These are phyloP conservation scores for Fonsecaea nubica DNA, from an alignment of 2,329 filamentous ascomycete genomes.

Conservation along the genomic window DNA sequence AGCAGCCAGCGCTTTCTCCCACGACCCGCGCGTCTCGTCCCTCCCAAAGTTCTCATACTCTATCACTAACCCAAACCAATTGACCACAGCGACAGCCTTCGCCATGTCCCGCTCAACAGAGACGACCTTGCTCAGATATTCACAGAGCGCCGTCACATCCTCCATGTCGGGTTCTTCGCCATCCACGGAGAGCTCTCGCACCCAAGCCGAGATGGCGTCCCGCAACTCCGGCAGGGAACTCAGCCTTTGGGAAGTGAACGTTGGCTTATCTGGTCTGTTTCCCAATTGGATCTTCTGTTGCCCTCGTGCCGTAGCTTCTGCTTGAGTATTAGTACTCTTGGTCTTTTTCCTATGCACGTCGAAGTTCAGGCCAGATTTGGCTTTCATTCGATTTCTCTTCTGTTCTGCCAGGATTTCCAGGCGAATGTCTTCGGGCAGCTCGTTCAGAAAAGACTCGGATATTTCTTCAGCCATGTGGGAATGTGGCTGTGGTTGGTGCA, in stretches of 20 bases:
- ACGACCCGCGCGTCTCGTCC: constrained; percentile 53
- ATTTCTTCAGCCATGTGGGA: constrained; percentile 50
- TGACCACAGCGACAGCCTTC: constrained; percentile 73
- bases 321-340: constrained; percentile 32
- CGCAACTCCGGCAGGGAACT: constrained; percentile 69
- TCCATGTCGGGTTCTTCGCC: constrained; percentile 82
- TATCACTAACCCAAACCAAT: constrained; percentile 63
- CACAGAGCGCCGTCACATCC: constrained; percentile 76
- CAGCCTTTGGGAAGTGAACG: constrained; percentile 67
- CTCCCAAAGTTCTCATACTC: constrained; percentile 48
- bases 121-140: constrained; percentile 76
- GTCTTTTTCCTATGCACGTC: constrained; percentile 42
- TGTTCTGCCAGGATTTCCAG: constrained; percentile 80
- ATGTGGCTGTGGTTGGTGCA: constrained; percentile 35
- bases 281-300: constrained; percentile 55
- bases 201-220: constrained; percentile 77
- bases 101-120: constrained; percentile 76
- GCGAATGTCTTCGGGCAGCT: constrained; percentile 80
- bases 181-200: constrained; percentile 71
- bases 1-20: constrained; percentile 48
- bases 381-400: constrained; percentile 64
- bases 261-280: constrained; percentile 60
- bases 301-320: constrained; percentile 33
- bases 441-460: constrained; percentile 77
- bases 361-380: constrained; percentile 59